These are phyloP conservation scores for Fusarium goolgardi DNA, from an alignment of 2,329 filamentous ascomycete genomes.

Conservation along the genomic window DNA sequence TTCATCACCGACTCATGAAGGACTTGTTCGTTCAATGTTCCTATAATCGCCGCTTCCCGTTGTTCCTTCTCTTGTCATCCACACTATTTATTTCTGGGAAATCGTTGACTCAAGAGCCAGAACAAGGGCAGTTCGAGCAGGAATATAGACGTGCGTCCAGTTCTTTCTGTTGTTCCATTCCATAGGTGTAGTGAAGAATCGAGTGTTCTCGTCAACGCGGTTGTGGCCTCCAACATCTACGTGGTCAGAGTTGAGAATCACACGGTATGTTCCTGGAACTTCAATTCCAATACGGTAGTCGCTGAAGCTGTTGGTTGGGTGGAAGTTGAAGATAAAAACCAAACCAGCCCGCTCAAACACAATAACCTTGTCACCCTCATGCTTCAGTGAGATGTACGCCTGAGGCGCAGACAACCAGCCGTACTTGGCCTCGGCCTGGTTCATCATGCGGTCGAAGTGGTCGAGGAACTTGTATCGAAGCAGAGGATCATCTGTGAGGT, in stretches of 20 bases:
- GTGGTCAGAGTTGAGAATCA: constrained; percentile 85
- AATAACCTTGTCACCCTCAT: constrained; percentile 92
- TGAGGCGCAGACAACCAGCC: constrained; percentile 89
- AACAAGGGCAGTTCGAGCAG: constrained; percentile 82
- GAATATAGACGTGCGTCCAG: constrained; percentile 92
- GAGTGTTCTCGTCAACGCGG: constrained; percentile 80
- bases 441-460: constrained; percentile 94
- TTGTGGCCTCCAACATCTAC: constrained; percentile 82
- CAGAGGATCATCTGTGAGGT: constrained; percentile 85
- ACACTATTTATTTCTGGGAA: constrained; percentile 34
- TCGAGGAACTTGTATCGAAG: constrained; percentile 93
- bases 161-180: constrained; percentile 91
- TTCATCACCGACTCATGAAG: constrained; percentile 7
- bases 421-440: constrained; percentile 85
- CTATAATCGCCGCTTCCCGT: neutral
- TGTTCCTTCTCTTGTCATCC: neutral
- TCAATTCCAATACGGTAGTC: constrained; percentile 95
- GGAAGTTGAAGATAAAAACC: constrained; percentile 97
- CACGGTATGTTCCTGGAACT: constrained; percentile 82
- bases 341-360: constrained; percentile 93
- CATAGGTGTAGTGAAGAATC: constrained; percentile 93
- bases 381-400: constrained; percentile 93
- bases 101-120: constrained; percentile 59
- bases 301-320: constrained; percentile 83
- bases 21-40: neutral